A percentile compares a stretch with the other conserved stretches of the same genome.
phyloP scores from a whole-genome alignment of 2,329 filamentous ascomycete species.

The Hypoxylon sp. region DNA sequence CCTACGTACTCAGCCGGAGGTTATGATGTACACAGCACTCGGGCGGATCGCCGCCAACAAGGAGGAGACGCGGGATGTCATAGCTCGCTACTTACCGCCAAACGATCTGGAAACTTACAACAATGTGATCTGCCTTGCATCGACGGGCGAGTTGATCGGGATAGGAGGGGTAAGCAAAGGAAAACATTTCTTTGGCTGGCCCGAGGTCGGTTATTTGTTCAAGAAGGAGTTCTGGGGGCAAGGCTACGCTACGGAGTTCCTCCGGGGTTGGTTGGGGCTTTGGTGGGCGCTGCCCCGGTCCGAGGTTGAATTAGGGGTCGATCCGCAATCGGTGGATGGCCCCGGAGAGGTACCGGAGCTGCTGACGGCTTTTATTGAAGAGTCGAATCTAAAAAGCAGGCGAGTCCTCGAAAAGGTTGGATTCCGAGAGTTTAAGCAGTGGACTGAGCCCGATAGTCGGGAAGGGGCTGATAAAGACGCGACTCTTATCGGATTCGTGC shows the following conservation, averaged over 20 bases:
- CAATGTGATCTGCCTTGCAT: conserved; percentile 65
- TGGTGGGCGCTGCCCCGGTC: conserved; percentile 67
- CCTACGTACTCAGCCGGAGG: conserved; percentile 71
- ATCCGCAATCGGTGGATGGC: conserved; percentile 55
- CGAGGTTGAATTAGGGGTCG: conserved; percentile 62
- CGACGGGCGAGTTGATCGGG: conserved; percentile 67
- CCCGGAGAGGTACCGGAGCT: conserved; percentile 57
- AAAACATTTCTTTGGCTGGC: conserved; percentile 64
- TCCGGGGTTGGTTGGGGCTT: conserved; percentile 61
- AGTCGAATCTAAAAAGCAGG: conserved; percentile 67
- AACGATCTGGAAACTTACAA: conserved; percentile 69
- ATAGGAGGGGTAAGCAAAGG: conserved; percentile 59
- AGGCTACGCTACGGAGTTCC: conserved; percentile 71
- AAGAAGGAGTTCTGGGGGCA: conserved; percentile 67
- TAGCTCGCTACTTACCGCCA: conserved; percentile 63
- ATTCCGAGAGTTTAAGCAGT: conserved; percentile 64
- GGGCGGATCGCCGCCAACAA: conserved; percentile 61
- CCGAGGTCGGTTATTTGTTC: conserved; percentile 72
- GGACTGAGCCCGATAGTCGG: conserved; percentile 53
- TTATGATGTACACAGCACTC: conserved; percentile 71
- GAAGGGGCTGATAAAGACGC: conserved; percentile 27
- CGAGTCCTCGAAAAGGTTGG: conserved; percentile 71
- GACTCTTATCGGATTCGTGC: conserved; percentile 37
- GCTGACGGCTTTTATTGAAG: conserved; percentile 64
- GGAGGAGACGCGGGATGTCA: conserved; percentile 60